A percentile compares a stretch with the other conserved stretches of the same genome.
Conservation (phyloP, 2,329 filamentous ascomycete species). For the Xylaria sp. region DNA sequence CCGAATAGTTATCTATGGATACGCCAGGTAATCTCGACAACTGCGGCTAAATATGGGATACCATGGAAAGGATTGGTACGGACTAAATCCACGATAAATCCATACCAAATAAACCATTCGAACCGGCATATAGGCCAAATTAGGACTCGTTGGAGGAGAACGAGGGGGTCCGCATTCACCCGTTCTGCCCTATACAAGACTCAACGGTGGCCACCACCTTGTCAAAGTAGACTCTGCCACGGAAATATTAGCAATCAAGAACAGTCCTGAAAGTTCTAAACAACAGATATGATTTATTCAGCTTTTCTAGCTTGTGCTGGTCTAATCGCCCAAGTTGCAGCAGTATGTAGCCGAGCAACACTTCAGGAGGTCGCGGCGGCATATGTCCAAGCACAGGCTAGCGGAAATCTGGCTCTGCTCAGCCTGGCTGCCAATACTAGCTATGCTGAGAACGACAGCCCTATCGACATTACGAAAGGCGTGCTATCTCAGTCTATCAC, state of each 20-base stretch:
- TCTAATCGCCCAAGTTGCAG: conserved; percentile 38
- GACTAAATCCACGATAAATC: conserved; percentile 1
- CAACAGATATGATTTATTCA: conserved; percentile 37
- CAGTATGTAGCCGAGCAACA: conserved; percentile 40
- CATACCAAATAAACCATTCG: not conserved
- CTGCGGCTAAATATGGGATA: conserved; percentile 32
- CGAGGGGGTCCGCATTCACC: conserved; percentile 23
- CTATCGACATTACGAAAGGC: conserved; percentile 39
- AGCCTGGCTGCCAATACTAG: conserved; percentile 37
- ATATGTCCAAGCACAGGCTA: conserved; percentile 43
- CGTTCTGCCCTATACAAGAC: conserved; percentile 25
- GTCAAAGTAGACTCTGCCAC: not conserved
- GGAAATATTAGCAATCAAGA: not conserved
- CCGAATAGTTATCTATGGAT: not conserved
- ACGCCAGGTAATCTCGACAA: conserved; percentile 19
- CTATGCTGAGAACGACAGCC: conserved; percentile 51
- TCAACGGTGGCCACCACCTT: not conserved
- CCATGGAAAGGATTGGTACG: conserved; percentile 4
- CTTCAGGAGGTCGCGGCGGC: conserved; percentile 41
- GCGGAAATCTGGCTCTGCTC: conserved; percentile 35
- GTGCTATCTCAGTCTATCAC: conserved; percentile 47
- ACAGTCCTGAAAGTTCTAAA: not conserved
- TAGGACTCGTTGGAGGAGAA: conserved; percentile 16
- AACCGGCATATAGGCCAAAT: conserved; percentile 35
- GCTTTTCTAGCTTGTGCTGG: conserved; percentile 26